phyloP scores from a whole-genome alignment of 441 rosid genomes.

The Capsella rubella region DNA sequence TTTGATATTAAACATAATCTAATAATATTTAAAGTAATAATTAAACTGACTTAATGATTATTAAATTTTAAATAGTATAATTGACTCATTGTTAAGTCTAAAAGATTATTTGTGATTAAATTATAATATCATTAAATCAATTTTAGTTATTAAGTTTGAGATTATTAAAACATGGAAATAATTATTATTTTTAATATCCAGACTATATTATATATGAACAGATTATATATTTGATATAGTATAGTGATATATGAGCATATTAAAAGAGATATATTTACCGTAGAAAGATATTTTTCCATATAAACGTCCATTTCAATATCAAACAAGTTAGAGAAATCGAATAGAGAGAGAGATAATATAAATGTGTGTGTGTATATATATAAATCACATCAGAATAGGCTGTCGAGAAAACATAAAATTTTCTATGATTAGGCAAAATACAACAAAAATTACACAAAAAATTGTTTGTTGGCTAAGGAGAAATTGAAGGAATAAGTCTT shows the following conservation, averaged over 20 bases:
- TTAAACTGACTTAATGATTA: neutral
- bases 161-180: neutral
- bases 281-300: neutral
- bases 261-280: neutral
- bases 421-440: constrained; percentile 40
- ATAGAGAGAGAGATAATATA: neutral
- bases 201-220: neutral
- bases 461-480: constrained; percentile 44
- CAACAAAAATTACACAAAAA: constrained; percentile 11
- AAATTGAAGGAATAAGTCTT: constrained; percentile 29
- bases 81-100: neutral
- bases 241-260: neutral
- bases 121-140: too few relatives aligned
- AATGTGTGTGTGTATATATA: neutral
- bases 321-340: constrained; percentile 9
- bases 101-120: too few relatives aligned
- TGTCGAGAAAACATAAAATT: constrained; percentile 10
- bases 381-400: neutral
- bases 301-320: constrained; percentile 16
- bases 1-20: neutral
- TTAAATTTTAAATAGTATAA: neutral
- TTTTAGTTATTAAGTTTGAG: too few relatives aligned
- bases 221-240: neutral
- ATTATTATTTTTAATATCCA: neutral
- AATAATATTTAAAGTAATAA: neutral